Percentiles rank a stretch among this genome's conserved stretches.
Conservation (phyloP, 108 stramenopile species). For the Nitzschia palea region DNA sequence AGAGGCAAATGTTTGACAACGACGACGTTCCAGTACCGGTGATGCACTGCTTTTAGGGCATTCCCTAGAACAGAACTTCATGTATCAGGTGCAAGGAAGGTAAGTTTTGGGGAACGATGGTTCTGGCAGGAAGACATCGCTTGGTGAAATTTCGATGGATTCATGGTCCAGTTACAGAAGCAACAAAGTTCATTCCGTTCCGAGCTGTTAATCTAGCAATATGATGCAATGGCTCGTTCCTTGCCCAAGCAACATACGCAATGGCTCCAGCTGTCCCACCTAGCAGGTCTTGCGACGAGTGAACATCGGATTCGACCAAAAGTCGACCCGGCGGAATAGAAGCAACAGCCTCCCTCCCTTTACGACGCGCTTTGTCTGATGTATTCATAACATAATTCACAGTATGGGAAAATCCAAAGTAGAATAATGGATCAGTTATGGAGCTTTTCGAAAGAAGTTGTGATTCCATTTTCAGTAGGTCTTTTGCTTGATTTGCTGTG, state of each 20-base stretch:
- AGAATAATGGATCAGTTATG: constrained; percentile 50
- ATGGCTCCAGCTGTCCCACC: constrained; percentile 75
- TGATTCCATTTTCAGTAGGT: constrained; percentile 60
- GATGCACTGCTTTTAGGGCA: no score
- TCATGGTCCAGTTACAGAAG: no score
- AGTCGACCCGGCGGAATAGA: constrained; percentile 67
- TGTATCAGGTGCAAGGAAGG: no score
- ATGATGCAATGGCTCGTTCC: constrained; percentile 27
- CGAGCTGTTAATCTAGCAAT: constrained; percentile 32
- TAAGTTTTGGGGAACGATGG: no score
- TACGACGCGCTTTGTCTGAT: constrained; percentile 57
- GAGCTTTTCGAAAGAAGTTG: background rate
- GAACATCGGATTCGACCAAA: constrained; percentile 82
- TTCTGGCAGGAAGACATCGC: no score
- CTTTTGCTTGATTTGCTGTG: constrained; percentile 75
- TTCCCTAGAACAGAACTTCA: no score
- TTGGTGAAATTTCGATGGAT: no score
- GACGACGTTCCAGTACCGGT: background rate
- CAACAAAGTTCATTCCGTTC: constrained; percentile 57
- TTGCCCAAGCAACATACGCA: constrained; percentile 60
- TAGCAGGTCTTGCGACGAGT: constrained; percentile 50
- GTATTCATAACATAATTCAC: constrained; percentile 76
- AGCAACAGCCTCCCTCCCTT: constrained; percentile 60
- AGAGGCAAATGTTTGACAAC: background rate
- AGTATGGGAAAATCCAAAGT: constrained; percentile 84